Percentiles rank a stretch among this genome's conserved stretches.
Evolutionary conservation across 257 asterid species (phyloP).

Genomic region (Solanum bulbocastanum): DNA sequence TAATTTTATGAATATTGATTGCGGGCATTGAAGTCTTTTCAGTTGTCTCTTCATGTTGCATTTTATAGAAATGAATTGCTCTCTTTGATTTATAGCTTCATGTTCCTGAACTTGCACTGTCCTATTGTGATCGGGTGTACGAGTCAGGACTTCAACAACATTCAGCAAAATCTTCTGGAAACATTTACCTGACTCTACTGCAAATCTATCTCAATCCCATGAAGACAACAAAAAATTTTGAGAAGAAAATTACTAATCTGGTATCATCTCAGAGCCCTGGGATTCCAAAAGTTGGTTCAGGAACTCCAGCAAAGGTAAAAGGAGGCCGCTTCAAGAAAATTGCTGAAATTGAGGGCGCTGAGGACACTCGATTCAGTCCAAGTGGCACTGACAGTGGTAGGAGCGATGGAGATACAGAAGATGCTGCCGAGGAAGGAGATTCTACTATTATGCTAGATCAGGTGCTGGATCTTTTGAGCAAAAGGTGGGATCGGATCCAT

Average conservation of each 20-base stretch:
- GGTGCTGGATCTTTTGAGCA: slow-evolving; percentile 84
- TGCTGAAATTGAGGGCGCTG: slow-evolving; percentile 86
- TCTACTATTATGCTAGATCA: slow-evolving; percentile 82
- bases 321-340: slow-evolving; percentile 52
- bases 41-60: not conserved
- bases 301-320: slow-evolving; percentile 32
- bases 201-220: slow-evolving; percentile 87
- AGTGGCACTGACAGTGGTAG: slow-evolving; percentile 90
- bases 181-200: slow-evolving; percentile 76
- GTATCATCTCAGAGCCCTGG: slow-evolving; percentile 46
- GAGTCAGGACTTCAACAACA: slow-evolving; percentile 55
- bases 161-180: slow-evolving; percentile 61
- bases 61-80: not conserved
- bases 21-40: not conserved
- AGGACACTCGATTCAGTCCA: slow-evolving; percentile 60
- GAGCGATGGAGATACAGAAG: slow-evolving; percentile 87
- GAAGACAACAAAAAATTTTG: slow-evolving; percentile 69
- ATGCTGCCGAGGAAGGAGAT: slow-evolving; percentile 52
- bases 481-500: slow-evolving; percentile 90
- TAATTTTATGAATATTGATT: not conserved
- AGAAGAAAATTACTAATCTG: slow-evolving; percentile 57
- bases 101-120: slow-evolving; percentile 86
- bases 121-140: slow-evolving; percentile 86
- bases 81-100: slow-evolving; percentile 43
- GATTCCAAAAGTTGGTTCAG: slow-evolving; percentile 36